These are phyloP conservation scores for Xanthoceras sorbifolium DNA, from an alignment of 345 rosid genomes.

Conservation along the genomic window DNA sequence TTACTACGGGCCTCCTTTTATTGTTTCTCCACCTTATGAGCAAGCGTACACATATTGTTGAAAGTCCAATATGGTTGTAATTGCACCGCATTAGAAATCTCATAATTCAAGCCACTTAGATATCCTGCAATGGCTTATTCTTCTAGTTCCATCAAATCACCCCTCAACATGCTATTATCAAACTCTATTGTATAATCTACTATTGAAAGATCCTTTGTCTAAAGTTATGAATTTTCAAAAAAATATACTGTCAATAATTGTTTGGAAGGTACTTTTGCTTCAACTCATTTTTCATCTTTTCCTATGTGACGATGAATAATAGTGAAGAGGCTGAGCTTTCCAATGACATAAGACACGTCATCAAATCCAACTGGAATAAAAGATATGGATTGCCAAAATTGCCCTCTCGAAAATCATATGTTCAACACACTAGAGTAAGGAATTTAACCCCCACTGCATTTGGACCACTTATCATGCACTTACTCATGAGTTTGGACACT, in stretches of 20 bases:
- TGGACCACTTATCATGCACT: too few species aligned
- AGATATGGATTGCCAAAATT: too few species aligned
- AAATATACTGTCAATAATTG: neutral
- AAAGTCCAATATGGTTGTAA: neutral
- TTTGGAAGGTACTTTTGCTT: neutral
- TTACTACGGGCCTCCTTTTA: neutral
- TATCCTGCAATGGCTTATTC: neutral
- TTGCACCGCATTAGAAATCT: neutral
- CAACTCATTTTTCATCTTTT: neutral
- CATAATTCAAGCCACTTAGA: neutral
- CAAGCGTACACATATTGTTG: neutral
- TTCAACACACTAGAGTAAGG: too few species aligned
- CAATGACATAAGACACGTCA: too few species aligned
- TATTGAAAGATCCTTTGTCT: neutral
- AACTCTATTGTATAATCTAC: neutral
- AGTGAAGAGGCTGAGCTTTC: too few species aligned
- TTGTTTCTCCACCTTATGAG: neutral
- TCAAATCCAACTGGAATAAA: too few species aligned
- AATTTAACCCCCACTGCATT: too few species aligned
- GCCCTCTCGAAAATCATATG: too few species aligned
- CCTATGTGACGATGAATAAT: too few species aligned
- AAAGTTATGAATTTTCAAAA: neutral
- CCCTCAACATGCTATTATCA: neutral
- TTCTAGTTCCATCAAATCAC: neutral
- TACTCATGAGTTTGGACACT: too few species aligned